Evolutionary conservation across 352 stramenopile genomes (phyloP).

Genomic region (Phytophthora meadii): DNA sequence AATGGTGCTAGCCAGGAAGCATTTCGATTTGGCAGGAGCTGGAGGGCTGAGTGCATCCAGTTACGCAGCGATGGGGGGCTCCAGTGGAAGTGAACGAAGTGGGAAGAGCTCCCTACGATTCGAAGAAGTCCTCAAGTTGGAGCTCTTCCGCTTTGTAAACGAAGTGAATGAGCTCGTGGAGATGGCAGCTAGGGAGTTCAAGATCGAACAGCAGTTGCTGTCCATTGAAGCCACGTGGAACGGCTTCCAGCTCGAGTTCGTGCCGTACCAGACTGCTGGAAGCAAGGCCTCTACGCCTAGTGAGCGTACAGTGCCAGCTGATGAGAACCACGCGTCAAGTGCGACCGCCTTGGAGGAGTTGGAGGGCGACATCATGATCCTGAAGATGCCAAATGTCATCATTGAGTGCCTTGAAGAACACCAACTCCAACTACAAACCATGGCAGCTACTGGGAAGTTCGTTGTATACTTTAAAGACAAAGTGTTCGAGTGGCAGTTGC

Average conservation of each 20-base stretch:
- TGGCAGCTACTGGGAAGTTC: slow-evolving; percentile 97
- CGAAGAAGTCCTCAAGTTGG: slow-evolving; percentile 93
- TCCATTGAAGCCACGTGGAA: slow-evolving; percentile 93
- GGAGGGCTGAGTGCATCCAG: slow-evolving; percentile 21
- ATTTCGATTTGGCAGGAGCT: slow-evolving; percentile 75
- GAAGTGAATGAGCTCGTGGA: slow-evolving; percentile 96
- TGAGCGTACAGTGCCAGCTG: neutral
- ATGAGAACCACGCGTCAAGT: slow-evolving; percentile 8
- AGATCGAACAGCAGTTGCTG: slow-evolving; percentile 96
- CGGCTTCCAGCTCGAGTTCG: slow-evolving; percentile 92
- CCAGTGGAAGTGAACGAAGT: slow-evolving; percentile 2
- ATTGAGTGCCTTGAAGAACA: slow-evolving; percentile 96
- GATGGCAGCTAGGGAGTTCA: slow-evolving; percentile 96
- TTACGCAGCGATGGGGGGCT: slow-evolving; percentile 21
- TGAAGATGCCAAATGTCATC: slow-evolving; percentile 92
- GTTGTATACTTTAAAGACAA: slow-evolving; percentile 96
- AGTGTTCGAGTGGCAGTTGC: slow-evolving; percentile 95
- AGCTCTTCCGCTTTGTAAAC: slow-evolving; percentile 92
- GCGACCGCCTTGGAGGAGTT: slow-evolving; percentile 15
- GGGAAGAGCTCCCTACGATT: slow-evolving; percentile 72
- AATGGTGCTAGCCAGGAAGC: slow-evolving; percentile 85
- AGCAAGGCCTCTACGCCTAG: slow-evolving; percentile 20
- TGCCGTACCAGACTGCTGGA: slow-evolving; percentile 84
- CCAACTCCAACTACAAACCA: slow-evolving; percentile 95
- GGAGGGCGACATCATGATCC: slow-evolving; percentile 88